Conservation (phyloP, 179 eudicot genomes). For the Beta lomatogona region DNA sequence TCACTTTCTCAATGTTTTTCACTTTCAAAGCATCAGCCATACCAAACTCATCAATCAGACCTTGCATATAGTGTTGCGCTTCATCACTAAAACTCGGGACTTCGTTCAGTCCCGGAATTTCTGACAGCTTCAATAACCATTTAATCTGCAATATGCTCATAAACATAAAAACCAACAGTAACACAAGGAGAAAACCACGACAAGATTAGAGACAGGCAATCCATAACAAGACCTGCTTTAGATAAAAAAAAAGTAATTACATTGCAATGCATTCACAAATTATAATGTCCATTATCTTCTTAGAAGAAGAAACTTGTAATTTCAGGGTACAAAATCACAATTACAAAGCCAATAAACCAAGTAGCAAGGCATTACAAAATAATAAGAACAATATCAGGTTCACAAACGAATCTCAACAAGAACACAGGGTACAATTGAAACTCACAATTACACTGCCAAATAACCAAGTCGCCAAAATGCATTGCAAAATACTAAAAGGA, state of each 20-base stretch:
- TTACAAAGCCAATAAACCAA: no score
- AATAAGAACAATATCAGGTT: no score
- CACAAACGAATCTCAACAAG: no score
- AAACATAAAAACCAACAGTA: conserved; percentile 4
- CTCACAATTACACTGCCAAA: no score
- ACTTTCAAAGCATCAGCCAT: conserved; percentile 75
- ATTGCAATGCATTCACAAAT: background rate
- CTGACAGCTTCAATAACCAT: conserved; percentile 84
- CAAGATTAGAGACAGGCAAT: background rate
- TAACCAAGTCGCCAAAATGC: no score
- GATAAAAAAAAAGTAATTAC: no score
- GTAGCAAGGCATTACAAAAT: no score
- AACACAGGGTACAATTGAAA: no score
- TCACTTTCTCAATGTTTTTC: conserved; percentile 79
- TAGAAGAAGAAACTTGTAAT: background rate
- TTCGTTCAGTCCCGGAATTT: conserved; percentile 71
- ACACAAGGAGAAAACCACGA: background rate
- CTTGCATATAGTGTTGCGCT: conserved; percentile 57
- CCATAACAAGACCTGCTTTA: background rate
- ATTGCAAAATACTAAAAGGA: no score
- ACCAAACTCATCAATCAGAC: conserved; percentile 63
- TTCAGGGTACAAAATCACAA: background rate
- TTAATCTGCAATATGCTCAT: conserved; percentile 49
- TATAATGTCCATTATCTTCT: background rate
- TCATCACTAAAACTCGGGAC: conserved; percentile 76